Evolutionary conservation across 1,284 basidiomycete species (phyloP), one percentile per base, ranked within the genome.

Genomic region (Ceratobasidium papillatum): DNA sequence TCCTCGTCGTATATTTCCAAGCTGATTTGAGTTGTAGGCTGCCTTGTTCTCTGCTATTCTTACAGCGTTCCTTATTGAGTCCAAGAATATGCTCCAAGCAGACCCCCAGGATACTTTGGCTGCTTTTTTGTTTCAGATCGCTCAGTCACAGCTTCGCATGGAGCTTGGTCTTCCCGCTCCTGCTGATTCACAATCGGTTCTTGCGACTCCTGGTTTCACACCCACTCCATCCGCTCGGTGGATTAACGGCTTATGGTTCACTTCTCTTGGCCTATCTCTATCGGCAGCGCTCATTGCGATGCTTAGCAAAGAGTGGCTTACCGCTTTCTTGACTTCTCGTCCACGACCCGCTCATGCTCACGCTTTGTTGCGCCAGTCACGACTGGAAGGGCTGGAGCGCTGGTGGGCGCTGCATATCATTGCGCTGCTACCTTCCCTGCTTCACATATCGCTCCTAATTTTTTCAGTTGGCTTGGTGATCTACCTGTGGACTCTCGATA

Each of bases 211-310:
- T 8, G 17, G 1, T 52, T 47, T 52, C 19, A 66, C 38, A 27
- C 30, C 43, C 11, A 17, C 65, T 25, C 43, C n/a, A 12, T 22
- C 22, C 49, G 25, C 65, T 22, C 51, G 12, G 12, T 32, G 47
- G 43, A 27, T 69, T 19, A 69, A 66, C 54, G 27, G 65, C 5
- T 7, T 64, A n/a, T 64, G 59, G 65, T 69, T 54, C 30, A 41
- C 30, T 27, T 69, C 65, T 12, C 59, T 69, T 19, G 30, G 22
- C 19, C 54, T 69, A 11, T 59, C 47, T 14, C 43, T 69, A 5
- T 27, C 27, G 12, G 27, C 30, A 12, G 43, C 54, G 14, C 27
- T 69, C 30, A 19, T 69, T 30, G 19, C 38, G 5, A 34, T 69
- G 47, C 22, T 69, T 17, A 49, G 11, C 5, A 69, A 69, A 32